Evolutionary conservation across 1,139 yeast genomes (phyloP).

Genomic region (Diutina neorugosa): DNA sequence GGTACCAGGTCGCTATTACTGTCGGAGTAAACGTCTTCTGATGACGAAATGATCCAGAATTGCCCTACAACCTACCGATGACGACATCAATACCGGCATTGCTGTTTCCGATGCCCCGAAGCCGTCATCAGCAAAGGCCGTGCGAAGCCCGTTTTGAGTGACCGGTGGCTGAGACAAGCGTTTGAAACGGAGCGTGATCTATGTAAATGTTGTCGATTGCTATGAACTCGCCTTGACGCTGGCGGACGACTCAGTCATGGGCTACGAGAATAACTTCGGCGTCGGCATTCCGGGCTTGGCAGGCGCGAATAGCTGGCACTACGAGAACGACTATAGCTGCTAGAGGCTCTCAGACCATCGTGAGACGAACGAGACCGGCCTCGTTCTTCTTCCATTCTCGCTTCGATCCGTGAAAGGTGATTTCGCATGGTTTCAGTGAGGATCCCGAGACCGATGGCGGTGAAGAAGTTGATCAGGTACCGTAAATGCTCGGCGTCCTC

Average conservation of each 20-base stretch:
- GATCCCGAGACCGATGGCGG: constrained; percentile 83
- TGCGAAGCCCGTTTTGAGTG: background rate
- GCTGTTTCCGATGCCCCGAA: background rate
- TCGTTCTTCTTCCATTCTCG: background rate
- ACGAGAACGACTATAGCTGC: background rate
- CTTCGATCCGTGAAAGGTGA: constrained; percentile 17
- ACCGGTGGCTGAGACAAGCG: background rate
- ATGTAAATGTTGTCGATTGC: background rate
- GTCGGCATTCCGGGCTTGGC: background rate
- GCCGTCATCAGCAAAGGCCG: background rate
- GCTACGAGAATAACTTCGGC: background rate
- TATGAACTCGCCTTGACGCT: background rate
- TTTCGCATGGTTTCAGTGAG: constrained; percentile 76
- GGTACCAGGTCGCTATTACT: background rate
- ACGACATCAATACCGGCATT: background rate
- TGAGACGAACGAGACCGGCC: background rate
- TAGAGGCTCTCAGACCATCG: background rate
- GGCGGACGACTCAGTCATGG: background rate
- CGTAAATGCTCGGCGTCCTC: constrained; percentile 43
- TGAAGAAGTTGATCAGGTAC: constrained; percentile 81
- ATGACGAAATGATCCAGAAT: background rate
- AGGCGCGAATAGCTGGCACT: background rate
- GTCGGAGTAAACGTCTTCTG: background rate
- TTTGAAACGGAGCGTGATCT: background rate
- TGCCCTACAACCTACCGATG: background rate